phyloP scores from a whole-genome alignment of 768 basidiomycete genomes.

The Boletus barrowsii region DNA sequence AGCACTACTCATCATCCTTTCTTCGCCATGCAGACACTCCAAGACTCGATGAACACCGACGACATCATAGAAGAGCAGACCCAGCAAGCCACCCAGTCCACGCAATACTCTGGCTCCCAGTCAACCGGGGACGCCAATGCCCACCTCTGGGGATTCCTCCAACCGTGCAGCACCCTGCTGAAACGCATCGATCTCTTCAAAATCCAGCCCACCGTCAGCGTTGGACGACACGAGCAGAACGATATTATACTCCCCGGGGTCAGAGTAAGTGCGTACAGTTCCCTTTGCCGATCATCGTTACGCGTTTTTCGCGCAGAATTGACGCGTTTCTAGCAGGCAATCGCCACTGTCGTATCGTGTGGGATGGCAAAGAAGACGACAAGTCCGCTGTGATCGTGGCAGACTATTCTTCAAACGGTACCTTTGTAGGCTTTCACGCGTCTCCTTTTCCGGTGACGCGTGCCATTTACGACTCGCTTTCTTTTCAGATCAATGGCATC shows the following conservation, averaged over 20 bases:
- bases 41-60: conserved; percentile 26
- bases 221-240: conserved; percentile 51
- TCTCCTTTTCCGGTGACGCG: conserved; percentile 8
- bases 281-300: background rate
- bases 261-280: conserved; percentile 62
- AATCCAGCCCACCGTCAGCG: conserved; percentile 41
- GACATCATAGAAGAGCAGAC: conserved; percentile 32
- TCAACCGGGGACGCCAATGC: conserved; percentile 14
- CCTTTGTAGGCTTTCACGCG: conserved; percentile 34
- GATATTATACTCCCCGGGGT: conserved; percentile 64
- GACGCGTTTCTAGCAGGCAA: conserved; percentile 37
- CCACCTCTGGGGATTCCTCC: conserved; percentile 69
- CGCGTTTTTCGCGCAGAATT: conserved; percentile 15
- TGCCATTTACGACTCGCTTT: conserved; percentile 6
- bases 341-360: conserved; percentile 35
- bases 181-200: conserved; percentile 63
- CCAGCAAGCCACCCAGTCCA: conserved; percentile 40
- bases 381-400: conserved; percentile 33
- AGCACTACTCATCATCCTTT: too few species aligned
- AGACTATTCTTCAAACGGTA: conserved; percentile 43
- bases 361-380: conserved; percentile 34
- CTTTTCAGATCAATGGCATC: conserved; percentile 37
- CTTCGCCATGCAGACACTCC: conserved; percentile 13
- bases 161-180: conserved; percentile 54
- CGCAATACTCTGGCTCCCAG: conserved; percentile 35